Conservation (phyloP, 306 rosid genomes). For the Cucurbita moschata region DNA sequence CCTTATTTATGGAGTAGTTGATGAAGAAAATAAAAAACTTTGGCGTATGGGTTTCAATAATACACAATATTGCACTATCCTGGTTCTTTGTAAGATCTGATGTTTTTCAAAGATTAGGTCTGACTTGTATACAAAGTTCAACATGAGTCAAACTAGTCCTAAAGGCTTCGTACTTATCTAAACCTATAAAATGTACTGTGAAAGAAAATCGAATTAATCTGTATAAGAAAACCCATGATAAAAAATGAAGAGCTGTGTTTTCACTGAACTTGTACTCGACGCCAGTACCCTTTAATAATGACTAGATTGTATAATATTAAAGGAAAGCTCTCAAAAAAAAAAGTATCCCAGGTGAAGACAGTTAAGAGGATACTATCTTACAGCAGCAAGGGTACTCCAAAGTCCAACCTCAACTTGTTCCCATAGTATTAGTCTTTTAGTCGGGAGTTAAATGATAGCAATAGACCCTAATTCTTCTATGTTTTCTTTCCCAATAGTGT, state of each 20-base stretch:
- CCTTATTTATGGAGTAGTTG: background rate
- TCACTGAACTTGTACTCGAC: background rate
- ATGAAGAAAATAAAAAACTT: background rate
- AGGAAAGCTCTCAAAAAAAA: background rate
- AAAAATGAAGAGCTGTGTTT: background rate
- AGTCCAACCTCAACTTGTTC: background rate
- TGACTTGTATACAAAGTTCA: no score
- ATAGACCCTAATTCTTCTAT: background rate
- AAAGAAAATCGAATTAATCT: no score
- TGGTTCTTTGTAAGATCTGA: no score
- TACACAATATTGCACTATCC: background rate
- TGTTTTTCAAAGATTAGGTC: no score
- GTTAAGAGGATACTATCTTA: background rate
- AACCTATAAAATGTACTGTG: no score
- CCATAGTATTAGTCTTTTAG: background rate
- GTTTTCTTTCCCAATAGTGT: background rate
- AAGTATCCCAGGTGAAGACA: background rate
- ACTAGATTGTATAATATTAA: background rate
- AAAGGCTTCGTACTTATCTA: no score
- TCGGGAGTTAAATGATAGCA: background rate
- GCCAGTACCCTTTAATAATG: background rate
- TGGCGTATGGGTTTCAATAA: background rate
- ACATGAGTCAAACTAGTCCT: no score
- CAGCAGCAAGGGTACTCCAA: background rate
- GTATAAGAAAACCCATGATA: background rate